phyloP scores from a whole-genome alignment of 192 early-diverging fungal genomes.

The Backusella luteola region DNA sequence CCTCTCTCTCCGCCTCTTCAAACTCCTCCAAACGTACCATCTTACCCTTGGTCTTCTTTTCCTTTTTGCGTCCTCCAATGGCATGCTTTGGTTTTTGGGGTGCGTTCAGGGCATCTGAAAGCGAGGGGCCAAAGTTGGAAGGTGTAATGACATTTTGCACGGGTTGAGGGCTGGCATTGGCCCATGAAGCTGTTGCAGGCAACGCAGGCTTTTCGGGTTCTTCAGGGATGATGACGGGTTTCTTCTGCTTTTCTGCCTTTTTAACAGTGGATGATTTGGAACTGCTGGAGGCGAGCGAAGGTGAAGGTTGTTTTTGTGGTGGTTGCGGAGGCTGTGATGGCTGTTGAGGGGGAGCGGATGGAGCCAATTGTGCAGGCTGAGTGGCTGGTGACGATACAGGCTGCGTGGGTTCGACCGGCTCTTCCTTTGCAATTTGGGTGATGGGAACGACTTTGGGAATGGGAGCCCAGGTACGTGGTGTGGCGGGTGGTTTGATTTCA shows the following conservation, averaged over 20 bases:
- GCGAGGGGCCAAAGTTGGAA: conserved; percentile 37
- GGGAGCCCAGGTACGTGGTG: conserved; percentile 25
- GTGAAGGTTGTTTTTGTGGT: not conserved
- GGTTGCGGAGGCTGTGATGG: not conserved
- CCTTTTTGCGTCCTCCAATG: conserved; percentile 23
- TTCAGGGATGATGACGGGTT: not conserved
- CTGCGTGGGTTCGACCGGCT: not conserved
- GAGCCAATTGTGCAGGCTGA: not conserved
- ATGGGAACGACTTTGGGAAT: conserved; percentile 19
- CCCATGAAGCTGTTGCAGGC: conserved; percentile 63
- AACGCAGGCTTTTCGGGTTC: conserved; percentile 42
- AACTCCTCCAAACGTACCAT: conserved; percentile 32
- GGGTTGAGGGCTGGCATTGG: conserved; percentile 26
- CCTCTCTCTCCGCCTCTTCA: conserved; percentile 19
- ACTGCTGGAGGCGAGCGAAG: not conserved
- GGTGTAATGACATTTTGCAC: conserved; percentile 29
- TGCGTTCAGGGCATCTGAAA: conserved; percentile 32
- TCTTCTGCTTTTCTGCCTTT: not conserved
- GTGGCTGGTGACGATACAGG: not conserved
- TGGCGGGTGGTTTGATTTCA: not conserved
- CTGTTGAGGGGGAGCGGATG: not conserved
- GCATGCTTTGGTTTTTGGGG: conserved; percentile 42
- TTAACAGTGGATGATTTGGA: not conserved
- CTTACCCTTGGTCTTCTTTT: conserved; percentile 31
- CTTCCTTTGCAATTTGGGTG: not conserved